phyloP scores from a whole-genome alignment of 345 rosid genomes.

The Tarenaya hassleriana region DNA sequence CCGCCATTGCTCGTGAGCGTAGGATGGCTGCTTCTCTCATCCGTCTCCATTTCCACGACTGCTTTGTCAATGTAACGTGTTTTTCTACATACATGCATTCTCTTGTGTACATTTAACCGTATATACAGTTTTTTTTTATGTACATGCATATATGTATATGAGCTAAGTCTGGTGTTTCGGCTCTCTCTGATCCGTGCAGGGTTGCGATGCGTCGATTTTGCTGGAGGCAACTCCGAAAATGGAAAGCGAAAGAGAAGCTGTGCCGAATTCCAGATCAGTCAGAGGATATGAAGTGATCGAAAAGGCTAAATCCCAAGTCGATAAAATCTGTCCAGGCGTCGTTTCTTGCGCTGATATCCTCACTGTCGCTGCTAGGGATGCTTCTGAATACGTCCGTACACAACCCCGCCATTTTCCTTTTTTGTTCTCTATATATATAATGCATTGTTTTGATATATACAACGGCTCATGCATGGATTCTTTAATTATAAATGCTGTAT shows the following conservation, averaged over 20 bases:
- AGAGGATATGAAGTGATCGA: constrained; percentile 38
- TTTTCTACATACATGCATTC: neutral
- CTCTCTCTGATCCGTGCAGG: too few relatives aligned
- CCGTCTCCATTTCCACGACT: constrained; percentile 62
- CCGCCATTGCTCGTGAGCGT: constrained; percentile 34
- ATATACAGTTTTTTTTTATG: constrained; percentile 2
- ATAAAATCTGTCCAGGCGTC: constrained; percentile 31
- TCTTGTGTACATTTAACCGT: constrained; percentile 4
- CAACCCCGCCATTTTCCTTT: too few relatives aligned
- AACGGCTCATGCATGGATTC: too few relatives aligned
- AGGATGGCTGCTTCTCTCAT: constrained; percentile 59
- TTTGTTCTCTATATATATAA: neutral
- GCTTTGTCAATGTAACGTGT: constrained; percentile 36
- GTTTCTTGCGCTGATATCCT: constrained; percentile 42
- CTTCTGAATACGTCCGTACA: constrained; percentile 30
- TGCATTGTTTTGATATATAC: neutral
- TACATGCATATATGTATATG: too few relatives aligned
- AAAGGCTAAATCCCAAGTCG: constrained; percentile 32
- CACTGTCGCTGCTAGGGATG: constrained; percentile 35
- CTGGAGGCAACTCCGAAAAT: constrained; percentile 31
- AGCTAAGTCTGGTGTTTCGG: too few relatives aligned
- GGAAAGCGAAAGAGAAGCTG: constrained; percentile 29
- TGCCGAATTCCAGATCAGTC: constrained; percentile 20
- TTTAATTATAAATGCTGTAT: too few relatives aligned
- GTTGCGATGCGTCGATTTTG: constrained; percentile 51